phyloP scores from a whole-genome alignment of 1,139 yeast genomes.

The Suhomyces taliae region DNA sequence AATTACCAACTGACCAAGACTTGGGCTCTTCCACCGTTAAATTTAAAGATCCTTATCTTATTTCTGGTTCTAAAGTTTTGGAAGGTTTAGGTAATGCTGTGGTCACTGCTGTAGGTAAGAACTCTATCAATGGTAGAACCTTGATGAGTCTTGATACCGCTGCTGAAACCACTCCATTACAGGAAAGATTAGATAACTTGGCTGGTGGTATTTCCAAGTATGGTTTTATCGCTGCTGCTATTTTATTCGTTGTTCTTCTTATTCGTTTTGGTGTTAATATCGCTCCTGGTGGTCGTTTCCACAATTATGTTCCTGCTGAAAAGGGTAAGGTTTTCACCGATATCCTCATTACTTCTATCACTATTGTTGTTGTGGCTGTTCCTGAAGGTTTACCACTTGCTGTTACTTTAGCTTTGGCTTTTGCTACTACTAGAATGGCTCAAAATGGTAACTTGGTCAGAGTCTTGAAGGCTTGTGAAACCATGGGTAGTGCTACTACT shows the following conservation, averaged over 20 bases:
- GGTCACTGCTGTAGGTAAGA: conserved; percentile 85
- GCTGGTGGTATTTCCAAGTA: conserved; percentile 94
- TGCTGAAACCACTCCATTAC: conserved; percentile 85
- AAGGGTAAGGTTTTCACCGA: conserved; percentile 85
- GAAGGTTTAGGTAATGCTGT: conserved; percentile 86
- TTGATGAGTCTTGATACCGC: conserved; percentile 76
- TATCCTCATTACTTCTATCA: conserved; percentile 85
- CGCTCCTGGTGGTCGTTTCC: conserved; percentile 50
- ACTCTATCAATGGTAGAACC: conserved; percentile 90
- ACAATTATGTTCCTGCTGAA: conserved; percentile 55
- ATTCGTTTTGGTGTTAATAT: conserved; percentile 73
- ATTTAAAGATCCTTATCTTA: conserved; percentile 73
- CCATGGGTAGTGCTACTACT: conserved; percentile 99
- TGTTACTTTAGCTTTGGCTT: conserved; percentile 92
- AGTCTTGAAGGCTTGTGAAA: conserved; percentile 90
- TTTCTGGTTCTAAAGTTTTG: conserved; percentile 86
- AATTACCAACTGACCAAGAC: conserved; percentile 42
- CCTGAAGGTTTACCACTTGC: conserved; percentile 98
- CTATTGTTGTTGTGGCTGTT: conserved; percentile 94
- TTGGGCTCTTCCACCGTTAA: conserved; percentile 46
- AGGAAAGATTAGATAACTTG: conserved; percentile 72
- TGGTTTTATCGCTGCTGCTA: conserved; percentile 81
- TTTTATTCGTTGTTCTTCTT: conserved; percentile 76
- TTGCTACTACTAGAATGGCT: conserved; percentile 98
- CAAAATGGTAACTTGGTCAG: conserved; percentile 95